These are phyloP conservation scores for Daldinia caldariorum DNA, from an alignment of 495 filamentous ascomycete genomes.

Conservation along the genomic window DNA sequence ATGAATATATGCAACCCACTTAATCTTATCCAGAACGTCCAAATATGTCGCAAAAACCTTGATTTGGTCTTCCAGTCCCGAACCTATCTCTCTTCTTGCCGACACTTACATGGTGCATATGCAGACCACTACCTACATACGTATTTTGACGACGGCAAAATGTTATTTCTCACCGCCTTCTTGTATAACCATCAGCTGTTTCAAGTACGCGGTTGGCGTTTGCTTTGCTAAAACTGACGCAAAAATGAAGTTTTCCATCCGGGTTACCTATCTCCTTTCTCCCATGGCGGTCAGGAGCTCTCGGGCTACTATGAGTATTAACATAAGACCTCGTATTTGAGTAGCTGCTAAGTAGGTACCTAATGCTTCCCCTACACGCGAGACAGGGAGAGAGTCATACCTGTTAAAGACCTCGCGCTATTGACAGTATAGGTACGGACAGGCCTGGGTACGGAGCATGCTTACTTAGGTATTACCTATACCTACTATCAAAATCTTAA, in stretches of 20 bases:
- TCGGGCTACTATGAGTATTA: not conserved
- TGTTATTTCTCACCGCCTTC: conserved; percentile 32
- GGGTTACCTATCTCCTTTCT: conserved; percentile 20
- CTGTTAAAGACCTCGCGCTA: conserved; percentile 7
- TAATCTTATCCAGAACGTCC: conserved; percentile 23
- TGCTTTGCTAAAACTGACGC: conserved; percentile 38
- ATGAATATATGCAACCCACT: conserved; percentile 25
- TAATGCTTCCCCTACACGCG: not conserved
- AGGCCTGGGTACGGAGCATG: conserved; percentile 8
- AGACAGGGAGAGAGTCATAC: not conserved
- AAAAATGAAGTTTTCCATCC: conserved; percentile 23
- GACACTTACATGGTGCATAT: conserved; percentile 32
- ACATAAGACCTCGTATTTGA: not conserved
- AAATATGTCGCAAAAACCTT: conserved; percentile 24
- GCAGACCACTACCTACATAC: too few species aligned
- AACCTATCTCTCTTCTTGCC: conserved; percentile 22
- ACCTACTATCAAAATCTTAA: conserved; percentile 18
- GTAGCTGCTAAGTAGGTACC: not conserved
- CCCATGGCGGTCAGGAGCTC: conserved; percentile 27
- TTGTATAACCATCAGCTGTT: conserved; percentile 22
- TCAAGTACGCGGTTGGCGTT: conserved; percentile 28
- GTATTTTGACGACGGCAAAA: conserved; percentile 15
- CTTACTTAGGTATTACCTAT: too few species aligned
- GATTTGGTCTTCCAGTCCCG: conserved; percentile 33
- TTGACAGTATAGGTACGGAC: too few species aligned